Percentiles rank a stretch among this genome's conserved stretches.
phyloP scores from a whole-genome alignment of 495 filamentous ascomycete genomes.

The Thermothielavioides terrestris region DNA sequence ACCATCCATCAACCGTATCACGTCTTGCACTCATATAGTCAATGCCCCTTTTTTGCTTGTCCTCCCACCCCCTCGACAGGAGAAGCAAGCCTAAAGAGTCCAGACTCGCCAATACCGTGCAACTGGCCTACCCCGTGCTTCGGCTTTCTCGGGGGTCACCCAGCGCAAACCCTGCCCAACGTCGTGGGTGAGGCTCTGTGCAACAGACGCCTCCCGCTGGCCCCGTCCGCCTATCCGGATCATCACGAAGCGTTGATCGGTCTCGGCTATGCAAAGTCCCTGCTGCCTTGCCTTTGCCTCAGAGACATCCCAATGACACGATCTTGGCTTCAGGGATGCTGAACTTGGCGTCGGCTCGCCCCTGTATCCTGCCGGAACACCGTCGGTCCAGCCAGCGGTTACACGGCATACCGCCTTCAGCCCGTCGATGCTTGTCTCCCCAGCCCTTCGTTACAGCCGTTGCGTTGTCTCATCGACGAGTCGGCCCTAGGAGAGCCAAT shows the following conservation, averaged over 20 bases:
- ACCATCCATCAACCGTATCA: too few relatives aligned
- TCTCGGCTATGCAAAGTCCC: not conserved
- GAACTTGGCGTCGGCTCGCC: not conserved
- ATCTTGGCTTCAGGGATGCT: not conserved
- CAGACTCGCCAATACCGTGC: not conserved
- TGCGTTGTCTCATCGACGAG: not conserved
- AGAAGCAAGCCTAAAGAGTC: not conserved
- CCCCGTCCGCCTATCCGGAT: not conserved
- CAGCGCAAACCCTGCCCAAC: not conserved
- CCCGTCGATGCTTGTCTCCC: too few relatives aligned
- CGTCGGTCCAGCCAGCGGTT: not conserved
- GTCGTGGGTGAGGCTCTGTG: not conserved
- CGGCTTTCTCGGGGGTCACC: not conserved
- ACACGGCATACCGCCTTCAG: conserved; percentile 9
- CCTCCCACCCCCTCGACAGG: not conserved
- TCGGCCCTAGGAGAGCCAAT: conserved; percentile 3
- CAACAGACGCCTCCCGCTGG: not conserved
- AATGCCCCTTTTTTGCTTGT: not conserved
- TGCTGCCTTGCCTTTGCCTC: not conserved
- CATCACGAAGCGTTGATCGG: not conserved
- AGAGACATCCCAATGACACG: not conserved
- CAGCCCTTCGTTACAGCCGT: too few relatives aligned
- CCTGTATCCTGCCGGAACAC: not conserved
- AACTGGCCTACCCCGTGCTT: not conserved
- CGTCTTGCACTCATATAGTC: not conserved